These are phyloP conservation scores for Macadamia integrifolia DNA, from an alignment of 164 flowering plant genomes.

Conservation along the genomic window DNA sequence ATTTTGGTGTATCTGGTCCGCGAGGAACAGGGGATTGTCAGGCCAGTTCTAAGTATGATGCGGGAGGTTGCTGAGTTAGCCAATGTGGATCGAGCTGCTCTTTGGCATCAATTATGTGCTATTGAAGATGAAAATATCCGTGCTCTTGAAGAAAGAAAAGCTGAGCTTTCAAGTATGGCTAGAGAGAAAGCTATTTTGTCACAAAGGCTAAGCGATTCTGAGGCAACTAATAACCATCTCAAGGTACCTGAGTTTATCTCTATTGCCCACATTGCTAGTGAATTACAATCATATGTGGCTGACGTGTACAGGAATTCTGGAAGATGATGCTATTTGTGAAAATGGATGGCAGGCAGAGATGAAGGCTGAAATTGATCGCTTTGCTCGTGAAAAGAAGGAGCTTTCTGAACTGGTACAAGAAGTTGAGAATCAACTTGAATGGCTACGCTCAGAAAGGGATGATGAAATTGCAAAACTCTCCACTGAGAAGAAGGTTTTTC, in stretches of 20 bases:
- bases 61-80: slow-evolving; percentile 93
- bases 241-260: slow-evolving; percentile 51
- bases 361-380: slow-evolving; percentile 82
- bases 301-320: not conserved
- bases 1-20: slow-evolving; percentile 44
- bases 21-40: slow-evolving; percentile 56
- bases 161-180: slow-evolving; percentile 45
- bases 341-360: slow-evolving; percentile 70
- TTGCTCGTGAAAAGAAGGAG: slow-evolving; percentile 82
- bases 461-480: slow-evolving; percentile 72
- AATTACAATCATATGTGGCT: not conserved
- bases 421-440: slow-evolving; percentile 84
- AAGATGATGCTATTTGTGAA: slow-evolving; percentile 1
- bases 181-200: slow-evolving; percentile 63
- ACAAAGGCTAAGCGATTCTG: slow-evolving; percentile 75
- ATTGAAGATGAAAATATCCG: slow-evolving; percentile 80
- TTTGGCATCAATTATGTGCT: slow-evolving; percentile 94
- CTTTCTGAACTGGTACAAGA: slow-evolving; percentile 75
- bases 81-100: slow-evolving; percentile 86
- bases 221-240: slow-evolving; percentile 64
- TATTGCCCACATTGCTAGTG: slow-evolving; percentile 4
- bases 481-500: slow-evolving; percentile 78
- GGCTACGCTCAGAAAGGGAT: slow-evolving; percentile 85
- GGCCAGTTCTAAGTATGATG: slow-evolving; percentile 86
- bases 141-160: slow-evolving; percentile 68